Conservation (phyloP, 208 protist genomes). For the Trypanosomatidae sp. region DNA sequence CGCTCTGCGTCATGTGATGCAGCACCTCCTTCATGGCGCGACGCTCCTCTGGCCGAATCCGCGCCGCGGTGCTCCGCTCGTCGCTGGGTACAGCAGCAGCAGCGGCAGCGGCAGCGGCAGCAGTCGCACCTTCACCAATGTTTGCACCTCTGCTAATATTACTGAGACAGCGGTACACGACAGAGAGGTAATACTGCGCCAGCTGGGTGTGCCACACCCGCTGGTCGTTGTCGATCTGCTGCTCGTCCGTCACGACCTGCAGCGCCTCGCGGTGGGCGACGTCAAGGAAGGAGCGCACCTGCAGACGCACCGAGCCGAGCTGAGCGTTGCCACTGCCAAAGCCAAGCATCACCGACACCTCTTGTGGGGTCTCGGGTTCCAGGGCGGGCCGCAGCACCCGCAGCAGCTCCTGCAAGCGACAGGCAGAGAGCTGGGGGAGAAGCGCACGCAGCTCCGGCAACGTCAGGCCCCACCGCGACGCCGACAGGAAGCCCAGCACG, state of each 20-base stretch:
- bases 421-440: constrained; percentile 35
- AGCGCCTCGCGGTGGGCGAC: constrained; percentile 25
- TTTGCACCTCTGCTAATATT: background rate
- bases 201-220: constrained; percentile 62
- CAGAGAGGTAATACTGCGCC: constrained; percentile 44
- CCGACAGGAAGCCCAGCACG: constrained; percentile 53
- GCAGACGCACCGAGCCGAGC: constrained; percentile 34
- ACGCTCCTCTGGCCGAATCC: no score
- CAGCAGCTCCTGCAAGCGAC: constrained; percentile 68
- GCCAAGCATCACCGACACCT: constrained; percentile 18
- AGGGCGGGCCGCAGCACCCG: constrained; percentile 69
- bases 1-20: constrained; percentile 44
- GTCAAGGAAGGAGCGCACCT: constrained; percentile 43
- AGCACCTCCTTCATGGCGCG: constrained; percentile 71
- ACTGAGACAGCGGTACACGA: constrained; percentile 31
- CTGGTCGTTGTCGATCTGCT: constrained; percentile 35
- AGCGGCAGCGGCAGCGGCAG: background rate
- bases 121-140: background rate
- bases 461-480: constrained; percentile 66
- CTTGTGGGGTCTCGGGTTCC: constrained; percentile 18
- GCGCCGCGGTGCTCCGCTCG: no score
- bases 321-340: constrained; percentile 36
- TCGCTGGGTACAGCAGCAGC: no score
- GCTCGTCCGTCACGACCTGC: constrained; percentile 15
- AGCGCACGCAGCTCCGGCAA: constrained; percentile 58